Evolutionary conservation across 306 rosid genomes (phyloP), one percentile per base, ranked within the genome.

Genomic region (Aeschynomene evenia): DNA sequence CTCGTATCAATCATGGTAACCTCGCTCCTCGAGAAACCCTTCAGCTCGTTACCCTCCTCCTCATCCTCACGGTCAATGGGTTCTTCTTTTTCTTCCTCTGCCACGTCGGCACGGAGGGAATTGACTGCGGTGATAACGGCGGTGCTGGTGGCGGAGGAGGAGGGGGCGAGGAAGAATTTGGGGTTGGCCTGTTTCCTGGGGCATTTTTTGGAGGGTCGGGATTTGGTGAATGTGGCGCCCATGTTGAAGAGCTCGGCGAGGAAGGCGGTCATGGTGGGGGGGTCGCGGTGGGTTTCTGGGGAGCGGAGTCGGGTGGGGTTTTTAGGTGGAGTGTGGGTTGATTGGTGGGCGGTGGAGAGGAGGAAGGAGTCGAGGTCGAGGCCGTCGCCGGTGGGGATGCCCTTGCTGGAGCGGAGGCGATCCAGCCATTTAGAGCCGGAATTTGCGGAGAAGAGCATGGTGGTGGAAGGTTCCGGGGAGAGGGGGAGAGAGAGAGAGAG

Each of bases 1-100:
- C 98, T 94, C 20, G 97, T 94, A 61, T 94, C 98, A 22, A 94
- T 90, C 67, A 94, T 91, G 0, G 98, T 94, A 39, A 91, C 95
- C 68, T 94, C 98, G 34, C 95, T 90, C 81, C 77, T 82, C 9
- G 97, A 84, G 74, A 85, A 94, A 9, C 98, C 98, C 63, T 50
- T 75, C 39, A 94, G 66, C 58, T 93, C 94, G 43, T 82, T 80
- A 45, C 63, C 81, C 2, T 61, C 81, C 18, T 78, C 71, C 15
- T 73, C 74, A 3, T 72, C 64, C 13, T 70, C 83, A 33, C 33
- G 55, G 10, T 61, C 78, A 23, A 23, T 43, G 45, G 28, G 29
- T 4, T 12, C 28, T 1, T 24, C 53, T 10, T 12, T n/a, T 0
- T 18, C 20, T 12, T 23, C 49, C 6, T 55, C 73, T 40, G 40